phyloP scores from a whole-genome alignment of 2,329 filamentous ascomycete genomes.

The Scolecobasidium constrictum region DNA sequence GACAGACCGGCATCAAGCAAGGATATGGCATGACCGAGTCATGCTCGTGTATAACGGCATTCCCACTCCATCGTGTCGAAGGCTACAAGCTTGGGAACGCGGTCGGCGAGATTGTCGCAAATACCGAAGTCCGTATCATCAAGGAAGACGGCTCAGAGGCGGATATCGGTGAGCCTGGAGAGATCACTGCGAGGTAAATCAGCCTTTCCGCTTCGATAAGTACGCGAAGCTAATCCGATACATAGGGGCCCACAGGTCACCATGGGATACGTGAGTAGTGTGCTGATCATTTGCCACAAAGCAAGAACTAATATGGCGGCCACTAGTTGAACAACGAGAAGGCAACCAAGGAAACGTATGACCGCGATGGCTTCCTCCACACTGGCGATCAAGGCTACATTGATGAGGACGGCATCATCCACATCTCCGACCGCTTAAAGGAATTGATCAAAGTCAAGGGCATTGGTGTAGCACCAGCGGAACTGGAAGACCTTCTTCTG shows the following conservation, averaged over 20 bases:
- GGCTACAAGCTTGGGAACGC: conserved; percentile 45
- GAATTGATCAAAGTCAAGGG: conserved; percentile 61
- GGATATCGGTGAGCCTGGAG: conserved; percentile 40
- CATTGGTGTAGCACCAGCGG: conserved; percentile 50
- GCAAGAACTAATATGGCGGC: too few relatives aligned
- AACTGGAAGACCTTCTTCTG: conserved; percentile 52
- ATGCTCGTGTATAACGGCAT: conserved; percentile 51
- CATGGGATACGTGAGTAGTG: conserved; percentile 39
- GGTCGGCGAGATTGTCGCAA: conserved; percentile 46
- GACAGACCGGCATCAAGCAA: conserved; percentile 45
- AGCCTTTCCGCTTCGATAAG: too few relatives aligned
- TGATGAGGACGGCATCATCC: conserved; percentile 44
- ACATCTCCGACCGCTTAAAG: conserved; percentile 52
- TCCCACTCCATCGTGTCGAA: conserved; percentile 43
- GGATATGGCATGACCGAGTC: conserved; percentile 61
- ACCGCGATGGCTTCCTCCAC: conserved; percentile 40
- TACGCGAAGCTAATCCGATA: too few relatives aligned
- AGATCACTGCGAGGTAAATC: conserved; percentile 38
- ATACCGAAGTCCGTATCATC: conserved; percentile 50
- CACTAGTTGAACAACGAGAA: conserved; percentile 22
- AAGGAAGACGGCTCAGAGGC: conserved; percentile 45
- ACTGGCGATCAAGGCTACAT: conserved; percentile 49
- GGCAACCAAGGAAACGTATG: conserved; percentile 35
- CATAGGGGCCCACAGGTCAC: conserved; percentile 38
- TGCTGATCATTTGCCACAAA: too few relatives aligned